Percentiles rank a stretch among this genome's conserved stretches.
Conservation (phyloP, 805 yeast genomes). For the Clavispora asparagi region DNA sequence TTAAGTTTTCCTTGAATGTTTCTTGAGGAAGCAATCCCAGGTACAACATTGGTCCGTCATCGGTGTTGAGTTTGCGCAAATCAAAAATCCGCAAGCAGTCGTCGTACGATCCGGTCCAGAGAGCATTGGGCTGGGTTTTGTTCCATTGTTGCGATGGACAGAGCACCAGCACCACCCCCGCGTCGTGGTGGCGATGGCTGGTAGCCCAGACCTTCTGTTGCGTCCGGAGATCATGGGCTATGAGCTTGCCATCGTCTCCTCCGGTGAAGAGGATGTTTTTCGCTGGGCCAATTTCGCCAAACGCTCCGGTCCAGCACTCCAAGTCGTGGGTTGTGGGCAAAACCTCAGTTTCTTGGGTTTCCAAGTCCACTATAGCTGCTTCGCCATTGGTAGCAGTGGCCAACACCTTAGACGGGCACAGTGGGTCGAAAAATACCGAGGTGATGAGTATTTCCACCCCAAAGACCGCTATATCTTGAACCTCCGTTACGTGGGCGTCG, state of each 20-base stretch:
- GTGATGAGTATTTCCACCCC: conserved; percentile 54
- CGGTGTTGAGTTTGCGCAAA: conserved; percentile 46
- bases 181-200: conserved; percentile 63
- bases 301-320: conserved; percentile 87
- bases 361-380: conserved; percentile 38
- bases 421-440: conserved; percentile 55
- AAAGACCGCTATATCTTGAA: conserved; percentile 36
- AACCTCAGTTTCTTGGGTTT: conserved; percentile 8
- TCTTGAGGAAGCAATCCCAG: conserved; percentile 51
- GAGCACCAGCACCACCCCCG: conserved; percentile 86
- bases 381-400: conserved; percentile 70
- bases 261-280: conserved; percentile 69
- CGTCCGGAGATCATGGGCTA: conserved; percentile 62
- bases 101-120: conserved; percentile 93
- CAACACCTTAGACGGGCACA: conserved; percentile 30
- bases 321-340: conserved; percentile 50
- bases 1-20: conserved; percentile 46
- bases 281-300: conserved; percentile 52
- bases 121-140: conserved; percentile 34
- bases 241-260: conserved; percentile 79
- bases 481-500: conserved; percentile 13
- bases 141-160: conserved; percentile 41
- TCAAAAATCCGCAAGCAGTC: conserved; percentile 70
- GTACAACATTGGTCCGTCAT: conserved; percentile 27
- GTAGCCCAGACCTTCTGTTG: conserved; percentile 36